A percentile compares a stretch with the other conserved stretches of the same genome.
These are phyloP conservation scores for Brassica rapa DNA, from an alignment of 345 rosid species.

Conservation along the genomic window DNA sequence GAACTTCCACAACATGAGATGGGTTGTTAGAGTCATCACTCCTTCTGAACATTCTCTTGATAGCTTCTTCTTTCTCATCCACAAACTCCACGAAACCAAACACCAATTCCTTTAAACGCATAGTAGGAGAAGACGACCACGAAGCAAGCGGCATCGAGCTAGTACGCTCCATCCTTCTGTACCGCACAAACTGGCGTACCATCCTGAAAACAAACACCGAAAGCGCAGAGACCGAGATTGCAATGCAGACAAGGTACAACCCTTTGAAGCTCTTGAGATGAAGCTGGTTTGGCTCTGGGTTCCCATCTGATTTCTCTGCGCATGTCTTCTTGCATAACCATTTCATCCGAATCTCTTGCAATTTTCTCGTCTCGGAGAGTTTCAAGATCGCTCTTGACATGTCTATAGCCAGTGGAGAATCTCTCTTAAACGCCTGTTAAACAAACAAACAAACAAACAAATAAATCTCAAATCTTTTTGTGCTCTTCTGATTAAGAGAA, in stretches of 20 bases:
- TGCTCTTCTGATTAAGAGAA: not conserved
- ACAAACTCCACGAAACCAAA: conserved; percentile 63
- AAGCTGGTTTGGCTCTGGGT: conserved; percentile 57
- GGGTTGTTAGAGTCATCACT: conserved; percentile 41
- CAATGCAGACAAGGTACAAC: conserved; percentile 63
- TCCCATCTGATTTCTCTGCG: conserved; percentile 33
- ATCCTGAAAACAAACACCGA: conserved; percentile 51
- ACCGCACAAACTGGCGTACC: conserved; percentile 55
- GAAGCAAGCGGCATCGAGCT: conserved; percentile 29
- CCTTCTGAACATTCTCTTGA: conserved; percentile 56
- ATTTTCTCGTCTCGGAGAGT: conserved; percentile 71
- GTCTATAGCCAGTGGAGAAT: conserved; percentile 70
- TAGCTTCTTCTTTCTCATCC: conserved; percentile 84
- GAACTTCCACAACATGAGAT: conserved; percentile 29
- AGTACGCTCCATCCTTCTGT: conserved; percentile 48
- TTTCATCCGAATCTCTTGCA: conserved; percentile 56
- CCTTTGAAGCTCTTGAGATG: conserved; percentile 80
- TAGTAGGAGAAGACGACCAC: conserved; percentile 29
- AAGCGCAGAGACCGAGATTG: conserved; percentile 49
- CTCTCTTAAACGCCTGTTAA: conserved; percentile 74
- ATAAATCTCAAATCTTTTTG: not conserved
- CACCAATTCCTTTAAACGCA: conserved; percentile 44
- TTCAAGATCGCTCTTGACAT: conserved; percentile 82
- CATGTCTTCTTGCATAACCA: conserved; percentile 73
- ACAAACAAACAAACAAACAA: not conserved